A percentile compares a stretch with the other conserved stretches of the same genome.
Conservation (phyloP, 441 rosid genomes). For the Jatropha podagrica region DNA sequence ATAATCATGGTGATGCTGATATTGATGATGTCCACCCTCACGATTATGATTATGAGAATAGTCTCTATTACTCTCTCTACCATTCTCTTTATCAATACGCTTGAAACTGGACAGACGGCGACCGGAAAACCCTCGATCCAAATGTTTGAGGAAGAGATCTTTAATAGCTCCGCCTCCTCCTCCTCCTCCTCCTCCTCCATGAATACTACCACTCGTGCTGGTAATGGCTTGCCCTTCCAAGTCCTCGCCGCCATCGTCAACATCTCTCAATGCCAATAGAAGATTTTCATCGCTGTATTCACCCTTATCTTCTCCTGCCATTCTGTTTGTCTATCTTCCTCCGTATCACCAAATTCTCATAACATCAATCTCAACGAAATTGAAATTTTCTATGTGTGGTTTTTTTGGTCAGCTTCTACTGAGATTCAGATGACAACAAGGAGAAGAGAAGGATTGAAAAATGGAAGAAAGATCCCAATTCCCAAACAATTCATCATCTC, state of each 20-base stretch:
- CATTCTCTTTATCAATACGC: slow-evolving; percentile 38
- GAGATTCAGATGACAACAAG: not conserved
- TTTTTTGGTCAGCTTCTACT: not conserved
- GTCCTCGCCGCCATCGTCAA: slow-evolving; percentile 17
- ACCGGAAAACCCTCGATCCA: slow-evolving; percentile 65
- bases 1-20: slow-evolving; percentile 8
- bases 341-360: not conserved
- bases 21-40: slow-evolving; percentile 19
- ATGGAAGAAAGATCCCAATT: not conserved
- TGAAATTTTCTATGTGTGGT: not conserved
- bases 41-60: slow-evolving; percentile 19
- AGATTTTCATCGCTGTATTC: slow-evolving; percentile 51
- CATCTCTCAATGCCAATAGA: slow-evolving; percentile 43
- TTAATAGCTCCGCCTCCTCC: slow-evolving; percentile 34
- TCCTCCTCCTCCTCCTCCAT: slow-evolving; percentile 27
- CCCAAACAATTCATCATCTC: too few species aligned
- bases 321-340: not conserved
- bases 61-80: slow-evolving; percentile 13
- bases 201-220: not conserved
- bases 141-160: slow-evolving; percentile 56
- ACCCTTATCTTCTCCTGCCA: not conserved
- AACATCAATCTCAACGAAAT: not conserved
- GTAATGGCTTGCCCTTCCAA: slow-evolving; percentile 26
- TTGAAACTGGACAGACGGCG: slow-evolving; percentile 55
- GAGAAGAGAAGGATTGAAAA: not conserved